phyloP scores from a whole-genome alignment of 352 stramenopile species.

The Globisporangium solare region DNA sequence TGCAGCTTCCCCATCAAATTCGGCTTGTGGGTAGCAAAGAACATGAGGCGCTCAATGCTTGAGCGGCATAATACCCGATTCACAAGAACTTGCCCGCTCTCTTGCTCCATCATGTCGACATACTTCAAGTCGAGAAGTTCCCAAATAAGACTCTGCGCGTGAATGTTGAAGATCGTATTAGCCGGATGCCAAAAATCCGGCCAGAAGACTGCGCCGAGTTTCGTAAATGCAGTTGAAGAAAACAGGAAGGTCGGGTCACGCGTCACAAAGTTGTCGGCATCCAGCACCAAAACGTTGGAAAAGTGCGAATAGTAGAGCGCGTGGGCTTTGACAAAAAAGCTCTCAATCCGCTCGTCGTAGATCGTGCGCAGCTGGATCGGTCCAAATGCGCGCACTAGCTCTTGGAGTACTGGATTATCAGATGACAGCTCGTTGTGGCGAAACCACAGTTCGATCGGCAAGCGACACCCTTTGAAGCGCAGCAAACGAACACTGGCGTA shows the following conservation, averaged over 20 bases:
- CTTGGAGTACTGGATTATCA: slow-evolving; percentile 31
- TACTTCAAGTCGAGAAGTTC: slow-evolving; percentile 36
- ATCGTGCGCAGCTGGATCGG: slow-evolving; percentile 37
- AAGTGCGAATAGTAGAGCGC: slow-evolving; percentile 51
- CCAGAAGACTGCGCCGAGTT: slow-evolving; percentile 36
- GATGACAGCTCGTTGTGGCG: slow-evolving; percentile 35
- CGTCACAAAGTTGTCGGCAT: slow-evolving; percentile 47
- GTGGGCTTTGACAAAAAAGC: slow-evolving; percentile 52
- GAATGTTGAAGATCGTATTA: slow-evolving; percentile 57
- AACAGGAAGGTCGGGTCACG: slow-evolving; percentile 41
- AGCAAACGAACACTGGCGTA: slow-evolving; percentile 44
- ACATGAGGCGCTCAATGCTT: slow-evolving; percentile 42
- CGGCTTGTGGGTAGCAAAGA: slow-evolving; percentile 36
- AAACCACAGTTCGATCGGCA: slow-evolving; percentile 58
- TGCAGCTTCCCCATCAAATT: slow-evolving; percentile 47
- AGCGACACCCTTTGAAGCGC: slow-evolving; percentile 26
- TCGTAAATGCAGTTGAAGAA: slow-evolving; percentile 20
- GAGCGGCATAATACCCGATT: slow-evolving; percentile 23
- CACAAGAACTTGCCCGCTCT: slow-evolving; percentile 46
- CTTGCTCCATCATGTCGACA: slow-evolving; percentile 45
- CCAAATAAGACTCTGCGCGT: slow-evolving; percentile 55
- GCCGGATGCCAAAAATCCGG: slow-evolving; percentile 13
- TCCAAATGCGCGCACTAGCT: slow-evolving; percentile 27
- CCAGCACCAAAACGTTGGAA: slow-evolving; percentile 36
- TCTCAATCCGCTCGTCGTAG: slow-evolving; percentile 37